Evolutionary conservation across 2,329 filamentous ascomycete species (phyloP).

Genomic region (Phyllosticta citribraziliensis): DNA sequence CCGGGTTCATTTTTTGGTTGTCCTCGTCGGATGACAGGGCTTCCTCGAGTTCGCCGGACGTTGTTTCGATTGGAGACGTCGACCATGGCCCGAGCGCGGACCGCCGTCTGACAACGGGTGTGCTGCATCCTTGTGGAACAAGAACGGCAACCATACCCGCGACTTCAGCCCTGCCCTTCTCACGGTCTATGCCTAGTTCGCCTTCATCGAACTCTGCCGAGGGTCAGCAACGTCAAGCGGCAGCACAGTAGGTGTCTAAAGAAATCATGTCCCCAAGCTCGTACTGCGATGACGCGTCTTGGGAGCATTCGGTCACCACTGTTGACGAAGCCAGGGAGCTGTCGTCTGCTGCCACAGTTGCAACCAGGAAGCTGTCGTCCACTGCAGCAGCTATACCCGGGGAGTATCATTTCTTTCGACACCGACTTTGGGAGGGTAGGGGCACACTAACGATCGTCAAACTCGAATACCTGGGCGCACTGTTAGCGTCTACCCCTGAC

Average conservation of each 20-base stretch:
- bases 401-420: too few species aligned
- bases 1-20: neutral
- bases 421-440: neutral
- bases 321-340: too few species aligned
- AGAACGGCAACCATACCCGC: conserved; percentile 4
- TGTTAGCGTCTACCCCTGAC: neutral
- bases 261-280: too few species aligned
- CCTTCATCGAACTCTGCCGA: conserved; percentile 9
- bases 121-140: neutral
- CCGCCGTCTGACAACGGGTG: neutral
- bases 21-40: neutral
- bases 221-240: neutral
- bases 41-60: neutral
- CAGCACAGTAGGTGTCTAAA: too few species aligned
- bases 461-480: conserved; percentile 8
- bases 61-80: neutral
- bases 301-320: too few species aligned
- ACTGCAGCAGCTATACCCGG: too few species aligned
- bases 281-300: too few species aligned
- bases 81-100: neutral
- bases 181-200: conserved; percentile 4
- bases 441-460: conserved; percentile 7
- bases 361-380: too few species aligned
- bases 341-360: too few species aligned
- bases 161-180: conserved; percentile 7